These are phyloP conservation scores for Dryas integrifolia DNA, from an alignment of 331 rosid species.

Conservation along the genomic window DNA sequence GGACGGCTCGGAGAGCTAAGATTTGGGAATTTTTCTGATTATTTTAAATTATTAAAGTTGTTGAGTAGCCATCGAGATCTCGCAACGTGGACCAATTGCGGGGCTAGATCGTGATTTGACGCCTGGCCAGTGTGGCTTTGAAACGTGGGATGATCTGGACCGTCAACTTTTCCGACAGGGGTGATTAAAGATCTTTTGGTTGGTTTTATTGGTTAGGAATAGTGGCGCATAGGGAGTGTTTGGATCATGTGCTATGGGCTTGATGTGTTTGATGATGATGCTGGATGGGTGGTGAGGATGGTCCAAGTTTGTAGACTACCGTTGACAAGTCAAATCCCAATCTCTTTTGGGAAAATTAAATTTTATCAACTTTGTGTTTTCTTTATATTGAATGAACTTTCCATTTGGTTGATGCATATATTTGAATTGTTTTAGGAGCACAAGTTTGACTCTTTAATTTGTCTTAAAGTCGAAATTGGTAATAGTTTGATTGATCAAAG, in stretches of 20 bases:
- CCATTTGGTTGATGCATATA: background rate
- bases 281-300: too few relatives aligned
- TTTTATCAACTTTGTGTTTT: background rate
- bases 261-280: too few relatives aligned
- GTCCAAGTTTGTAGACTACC: too few relatives aligned
- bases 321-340: background rate
- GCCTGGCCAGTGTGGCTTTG: background rate
- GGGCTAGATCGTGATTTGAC: slow-evolving; percentile 32
- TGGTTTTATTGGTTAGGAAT: slow-evolving; percentile 8
- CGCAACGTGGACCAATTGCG: slow-evolving; percentile 63
- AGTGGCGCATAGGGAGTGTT: background rate
- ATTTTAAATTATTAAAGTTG: background rate
- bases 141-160: slow-evolving; percentile 34
- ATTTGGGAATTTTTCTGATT: slow-evolving; percentile 17
- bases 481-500: background rate
- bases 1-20: slow-evolving; percentile 18
- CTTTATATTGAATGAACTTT: too few relatives aligned
- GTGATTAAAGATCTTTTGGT: slow-evolving; percentile 26
- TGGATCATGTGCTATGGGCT: background rate
- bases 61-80: slow-evolving; percentile 11
- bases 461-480: background rate
- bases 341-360: background rate
- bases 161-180: slow-evolving; percentile 53
- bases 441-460: background rate
- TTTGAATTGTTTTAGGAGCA: background rate